Evolutionary conservation across 495 filamentous ascomycete species (phyloP), one percentile per base, ranked within the genome.

Genomic region (Glonium stellatum): DNA sequence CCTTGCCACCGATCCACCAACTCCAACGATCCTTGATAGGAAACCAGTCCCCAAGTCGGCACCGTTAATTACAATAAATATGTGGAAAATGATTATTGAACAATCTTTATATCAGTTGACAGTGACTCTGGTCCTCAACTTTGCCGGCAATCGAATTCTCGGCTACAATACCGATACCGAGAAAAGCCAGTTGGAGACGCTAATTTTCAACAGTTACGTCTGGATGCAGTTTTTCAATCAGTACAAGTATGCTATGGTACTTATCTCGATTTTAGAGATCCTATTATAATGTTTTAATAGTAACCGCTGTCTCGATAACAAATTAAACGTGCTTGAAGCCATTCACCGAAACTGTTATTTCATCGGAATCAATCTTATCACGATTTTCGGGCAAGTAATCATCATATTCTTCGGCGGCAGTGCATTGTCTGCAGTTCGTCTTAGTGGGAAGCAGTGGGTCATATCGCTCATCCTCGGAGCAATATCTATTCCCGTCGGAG

Each of bases 161-260:
- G 70, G 75, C 15, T 90, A 88, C 69, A 59, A 58, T 52, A 64
- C 39, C 52, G 65, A 55, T 18, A 67, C 71, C 10, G 67, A 79
- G 41, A 69, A 70, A 8, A 61, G 75, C n/a, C 65, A 76, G 23
- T 71, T 90, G 49, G 72, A 82, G 58, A 90, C 89, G 0, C 75
- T 92, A 39, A 81, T 95, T 22, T 95, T 95, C 79, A 96, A 95
- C 75, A 89, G 87, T 1, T 95, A 92, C 66, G 88, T 93, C 36
- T 96, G 90, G 85, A 92, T 95, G 88, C 90, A 95, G 64, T 90
- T 95, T 64, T 95, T 95, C 80, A 95, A 96, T 69, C 79, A 89
- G 68, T 84, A 88, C 75, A 91, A 91, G n/a, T n/a, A n/a, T n/a
- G n/a, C n/a, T n/a, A n/a, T n/a, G n/a, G n/a, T n/a, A n/a, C n/a